Evolutionary conservation across 176 grass and related monocot species (phyloP).

Genomic region (Oryza brachyantha): DNA sequence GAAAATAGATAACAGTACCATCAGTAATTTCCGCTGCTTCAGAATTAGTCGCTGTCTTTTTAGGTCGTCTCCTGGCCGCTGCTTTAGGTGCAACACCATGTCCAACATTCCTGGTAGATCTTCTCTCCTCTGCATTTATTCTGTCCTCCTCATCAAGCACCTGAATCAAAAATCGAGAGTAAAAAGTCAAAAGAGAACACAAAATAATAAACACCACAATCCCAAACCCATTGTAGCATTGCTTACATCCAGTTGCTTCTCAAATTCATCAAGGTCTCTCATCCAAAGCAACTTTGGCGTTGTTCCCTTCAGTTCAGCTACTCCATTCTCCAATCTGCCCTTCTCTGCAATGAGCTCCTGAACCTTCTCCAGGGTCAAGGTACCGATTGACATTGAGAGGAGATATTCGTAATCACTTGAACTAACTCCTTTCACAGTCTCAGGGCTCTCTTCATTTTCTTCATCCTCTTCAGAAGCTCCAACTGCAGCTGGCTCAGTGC

Average conservation of each 20-base stretch:
- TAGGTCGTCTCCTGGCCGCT: slow-evolving; percentile 39
- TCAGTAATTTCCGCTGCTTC: slow-evolving; percentile 12
- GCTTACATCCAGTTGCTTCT: slow-evolving; percentile 81
- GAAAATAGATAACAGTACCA: slow-evolving; percentile 1
- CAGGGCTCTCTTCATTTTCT: slow-evolving; percentile 45
- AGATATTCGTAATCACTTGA: slow-evolving; percentile 79
- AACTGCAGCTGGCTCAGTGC: slow-evolving; percentile 42
- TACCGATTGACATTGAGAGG: slow-evolving; percentile 79
- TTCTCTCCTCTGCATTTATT: slow-evolving; percentile 20
- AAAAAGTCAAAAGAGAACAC: slow-evolving; percentile 1
- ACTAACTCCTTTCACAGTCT: slow-evolving; percentile 25
- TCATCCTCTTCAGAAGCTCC: slow-evolving; percentile 52
- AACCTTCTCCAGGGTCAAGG: slow-evolving; percentile 74
- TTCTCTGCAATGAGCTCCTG: slow-evolving; percentile 55
- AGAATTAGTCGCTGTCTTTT: slow-evolving; percentile 41
- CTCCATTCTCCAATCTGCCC: slow-evolving; percentile 34
- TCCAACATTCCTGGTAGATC: neutral
- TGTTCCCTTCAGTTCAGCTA: slow-evolving; percentile 51
- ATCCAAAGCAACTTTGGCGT: slow-evolving; percentile 55
- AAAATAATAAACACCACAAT: neutral
- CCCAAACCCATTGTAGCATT: neutral
- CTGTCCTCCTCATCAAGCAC: slow-evolving; percentile 39
- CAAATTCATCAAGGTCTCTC: slow-evolving; percentile 75
- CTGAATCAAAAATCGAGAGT: slow-evolving; percentile 27
- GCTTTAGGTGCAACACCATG: neutral